These are phyloP conservation scores for Neopestalotiopsis clavispora DNA, from an alignment of 2,329 filamentous ascomycete species.

Conservation along the genomic window DNA sequence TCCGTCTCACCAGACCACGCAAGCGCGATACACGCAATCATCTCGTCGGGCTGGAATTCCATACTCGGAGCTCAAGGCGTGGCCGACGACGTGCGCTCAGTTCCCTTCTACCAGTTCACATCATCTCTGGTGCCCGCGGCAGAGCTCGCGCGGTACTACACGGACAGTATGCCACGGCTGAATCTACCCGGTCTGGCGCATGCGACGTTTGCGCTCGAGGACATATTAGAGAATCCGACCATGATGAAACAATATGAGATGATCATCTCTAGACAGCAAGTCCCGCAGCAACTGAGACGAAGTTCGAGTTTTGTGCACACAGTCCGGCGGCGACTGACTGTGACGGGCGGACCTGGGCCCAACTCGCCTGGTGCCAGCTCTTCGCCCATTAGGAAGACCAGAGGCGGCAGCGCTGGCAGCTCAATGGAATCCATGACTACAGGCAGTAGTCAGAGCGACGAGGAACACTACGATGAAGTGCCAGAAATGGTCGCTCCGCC, in stretches of 20 bases:
- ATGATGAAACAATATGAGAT: constrained; percentile 54
- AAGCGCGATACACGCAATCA: constrained; percentile 44
- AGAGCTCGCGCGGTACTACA: constrained; percentile 50
- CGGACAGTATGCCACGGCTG: constrained; percentile 43
- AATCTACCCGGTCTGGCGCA: constrained; percentile 41
- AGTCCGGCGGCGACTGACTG: constrained; percentile 28
- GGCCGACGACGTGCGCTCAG: constrained; percentile 47
- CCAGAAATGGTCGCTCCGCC: not conserved
- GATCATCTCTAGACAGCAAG: constrained; percentile 35
- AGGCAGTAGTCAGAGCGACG: constrained; percentile 32
- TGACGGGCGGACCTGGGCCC: constrained; percentile 18
- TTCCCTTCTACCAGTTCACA: constrained; percentile 57
- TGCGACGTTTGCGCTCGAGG: constrained; percentile 46
- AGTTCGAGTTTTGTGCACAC: constrained; percentile 28
- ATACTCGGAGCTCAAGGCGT: constrained; percentile 47
- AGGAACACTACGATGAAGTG: constrained; percentile 23
- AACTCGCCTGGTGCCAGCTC: not conserved
- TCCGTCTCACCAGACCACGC: constrained; percentile 46
- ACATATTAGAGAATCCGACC: constrained; percentile 55
- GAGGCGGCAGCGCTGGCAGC: constrained; percentile 25
- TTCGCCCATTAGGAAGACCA: constrained; percentile 2
- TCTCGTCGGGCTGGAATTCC: constrained; percentile 49
- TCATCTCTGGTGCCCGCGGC: constrained; percentile 54
- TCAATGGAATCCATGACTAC: constrained; percentile 35
- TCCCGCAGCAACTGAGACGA: constrained; percentile 24